Evolutionary conservation across 2,329 filamentous ascomycete species (phyloP).

Genomic region (Beauveria caledonica): DNA sequence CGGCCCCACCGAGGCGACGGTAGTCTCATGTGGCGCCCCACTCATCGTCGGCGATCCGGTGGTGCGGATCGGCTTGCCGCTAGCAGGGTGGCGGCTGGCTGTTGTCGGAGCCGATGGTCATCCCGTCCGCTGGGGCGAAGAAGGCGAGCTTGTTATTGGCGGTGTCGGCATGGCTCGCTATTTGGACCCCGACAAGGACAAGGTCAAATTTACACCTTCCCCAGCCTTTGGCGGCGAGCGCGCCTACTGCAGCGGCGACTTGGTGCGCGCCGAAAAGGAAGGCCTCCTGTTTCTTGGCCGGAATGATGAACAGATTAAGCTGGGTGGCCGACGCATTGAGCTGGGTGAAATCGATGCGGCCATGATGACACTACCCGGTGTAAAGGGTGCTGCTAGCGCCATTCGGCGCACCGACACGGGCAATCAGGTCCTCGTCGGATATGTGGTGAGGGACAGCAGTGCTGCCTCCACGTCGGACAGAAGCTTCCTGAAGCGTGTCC

Average conservation of each 20-base stretch:
- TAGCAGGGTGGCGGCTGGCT: conserved; percentile 18
- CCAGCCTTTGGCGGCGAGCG: conserved; percentile 16
- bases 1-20: conserved; percentile 20
- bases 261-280: conserved; percentile 17
- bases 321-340: conserved; percentile 21
- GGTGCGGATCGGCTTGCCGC: conserved; percentile 16
- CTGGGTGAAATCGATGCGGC: conserved; percentile 21
- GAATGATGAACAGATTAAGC: conserved; percentile 23
- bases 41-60: conserved; percentile 15
- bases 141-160: conserved; percentile 19
- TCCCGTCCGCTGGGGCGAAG: conserved; percentile 28
- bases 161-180: conserved; percentile 18
- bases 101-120: conserved; percentile 32
- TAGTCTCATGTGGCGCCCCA: conserved; percentile 17
- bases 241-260: conserved; percentile 20
- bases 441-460: conserved; percentile 13
- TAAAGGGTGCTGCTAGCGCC: conserved; percentile 15
- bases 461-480: conserved; percentile 1
- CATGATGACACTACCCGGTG: conserved; percentile 16
- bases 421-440: conserved; percentile 17
- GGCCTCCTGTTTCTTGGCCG: conserved; percentile 19
- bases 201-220: conserved; percentile 15
- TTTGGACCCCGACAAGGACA: conserved; percentile 16
- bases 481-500: conserved; percentile 8
- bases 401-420: conserved; percentile 16